Evolutionary conservation across 2,329 filamentous ascomycete genomes (phyloP).

Genomic region (Didymella sp.): DNA sequence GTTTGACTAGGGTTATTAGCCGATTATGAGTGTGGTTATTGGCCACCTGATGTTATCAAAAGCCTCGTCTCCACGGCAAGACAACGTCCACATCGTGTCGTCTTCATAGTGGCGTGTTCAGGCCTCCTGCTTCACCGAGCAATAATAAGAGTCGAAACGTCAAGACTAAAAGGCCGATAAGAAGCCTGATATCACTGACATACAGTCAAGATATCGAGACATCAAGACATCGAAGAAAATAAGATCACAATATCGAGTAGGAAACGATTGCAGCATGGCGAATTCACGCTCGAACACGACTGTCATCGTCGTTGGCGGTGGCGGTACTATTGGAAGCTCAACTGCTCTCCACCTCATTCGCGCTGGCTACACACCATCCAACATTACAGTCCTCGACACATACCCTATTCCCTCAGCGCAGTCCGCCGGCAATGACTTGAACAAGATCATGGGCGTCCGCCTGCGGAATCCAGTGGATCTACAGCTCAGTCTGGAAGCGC

Average conservation of each 20-base stretch:
- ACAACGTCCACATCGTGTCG: slow-evolving; percentile 16
- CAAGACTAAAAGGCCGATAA: slow-evolving; percentile 15
- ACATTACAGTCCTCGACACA: slow-evolving; percentile 58
- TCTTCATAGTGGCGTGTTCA: slow-evolving; percentile 27
- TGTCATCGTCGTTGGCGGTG: slow-evolving; percentile 57
- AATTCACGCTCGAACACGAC: slow-evolving; percentile 29
- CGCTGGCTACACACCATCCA: slow-evolving; percentile 54
- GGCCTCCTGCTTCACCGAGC: slow-evolving; percentile 20
- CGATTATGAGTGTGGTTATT: background rate
- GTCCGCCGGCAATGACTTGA: slow-evolving; percentile 60
- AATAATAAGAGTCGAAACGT: slow-evolving; percentile 7
- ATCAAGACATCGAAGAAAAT: background rate
- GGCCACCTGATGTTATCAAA: slow-evolving; percentile 3
- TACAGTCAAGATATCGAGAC: background rate
- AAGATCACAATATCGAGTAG: background rate
- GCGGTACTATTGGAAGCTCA: slow-evolving; percentile 59
- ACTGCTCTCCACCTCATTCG: slow-evolving; percentile 61
- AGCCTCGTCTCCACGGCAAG: slow-evolving; percentile 10
- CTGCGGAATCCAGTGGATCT: slow-evolving; percentile 51
- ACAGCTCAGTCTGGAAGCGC: slow-evolving; percentile 42
- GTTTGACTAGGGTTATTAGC: slow-evolving; percentile 8
- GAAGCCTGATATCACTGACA: slow-evolving; percentile 14
- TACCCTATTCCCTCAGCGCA: slow-evolving; percentile 56
- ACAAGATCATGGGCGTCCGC: slow-evolving; percentile 55
- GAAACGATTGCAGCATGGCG: slow-evolving; percentile 19